phyloP scores from a whole-genome alignment of 441 rosid species.

The Gossypium lobatum region DNA sequence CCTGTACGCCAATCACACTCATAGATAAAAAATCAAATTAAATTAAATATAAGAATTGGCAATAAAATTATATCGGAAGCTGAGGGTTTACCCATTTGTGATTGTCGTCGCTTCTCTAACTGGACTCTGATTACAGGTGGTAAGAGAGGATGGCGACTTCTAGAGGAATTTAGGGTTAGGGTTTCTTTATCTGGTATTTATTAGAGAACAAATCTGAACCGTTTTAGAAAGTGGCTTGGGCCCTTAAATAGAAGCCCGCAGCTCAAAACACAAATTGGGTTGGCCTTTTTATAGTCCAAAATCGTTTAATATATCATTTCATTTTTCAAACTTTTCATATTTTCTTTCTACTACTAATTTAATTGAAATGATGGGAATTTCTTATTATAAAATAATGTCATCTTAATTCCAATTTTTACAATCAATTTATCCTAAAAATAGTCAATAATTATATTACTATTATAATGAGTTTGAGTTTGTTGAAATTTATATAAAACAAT shows the following conservation, averaged over 20 bases:
- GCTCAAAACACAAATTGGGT: neutral
- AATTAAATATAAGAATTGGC: neutral
- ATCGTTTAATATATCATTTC: neutral
- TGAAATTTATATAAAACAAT: too few species aligned
- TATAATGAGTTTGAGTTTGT: too few species aligned
- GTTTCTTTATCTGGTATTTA: neutral
- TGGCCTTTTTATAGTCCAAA: neutral
- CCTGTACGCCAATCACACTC: constrained; percentile 16
- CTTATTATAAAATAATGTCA: neutral
- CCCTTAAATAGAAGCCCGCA: neutral
- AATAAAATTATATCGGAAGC: neutral
- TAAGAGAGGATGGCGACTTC: neutral
- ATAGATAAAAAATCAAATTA: neutral
- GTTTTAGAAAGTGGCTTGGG: neutral
- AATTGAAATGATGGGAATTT: neutral
- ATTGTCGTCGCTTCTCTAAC: neutral
- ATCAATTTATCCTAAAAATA: neutral
- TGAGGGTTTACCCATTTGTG: constrained; percentile 2
- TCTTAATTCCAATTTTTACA: neutral
- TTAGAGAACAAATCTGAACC: neutral
- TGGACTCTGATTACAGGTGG: neutral
- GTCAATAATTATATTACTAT: too few species aligned
- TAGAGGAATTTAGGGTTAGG: neutral
- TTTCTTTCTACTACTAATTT: neutral
- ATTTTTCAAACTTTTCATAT: neutral